Evolutionary conservation across 164 flowering plant genomes (phyloP).

Genomic region (Chloranthus sessilifolius): DNA sequence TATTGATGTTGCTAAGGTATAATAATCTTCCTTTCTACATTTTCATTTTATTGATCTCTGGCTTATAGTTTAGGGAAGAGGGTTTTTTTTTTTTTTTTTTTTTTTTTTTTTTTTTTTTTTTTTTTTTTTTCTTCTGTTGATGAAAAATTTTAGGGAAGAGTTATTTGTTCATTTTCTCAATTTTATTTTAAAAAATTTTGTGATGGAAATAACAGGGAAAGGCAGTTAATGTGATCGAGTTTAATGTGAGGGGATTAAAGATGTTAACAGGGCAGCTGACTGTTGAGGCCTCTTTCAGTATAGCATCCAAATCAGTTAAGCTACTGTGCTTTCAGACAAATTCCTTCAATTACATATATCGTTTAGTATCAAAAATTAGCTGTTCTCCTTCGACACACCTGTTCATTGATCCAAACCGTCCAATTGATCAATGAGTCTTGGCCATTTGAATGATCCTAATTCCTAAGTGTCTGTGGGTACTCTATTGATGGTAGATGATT

Average conservation of each 20-base stretch:
- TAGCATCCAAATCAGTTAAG: constrained; percentile 27
- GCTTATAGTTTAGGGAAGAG: no score
- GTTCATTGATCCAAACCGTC: no score
- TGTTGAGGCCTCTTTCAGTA: constrained; percentile 26
- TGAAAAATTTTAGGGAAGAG: no score
- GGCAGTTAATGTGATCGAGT: constrained; percentile 46
- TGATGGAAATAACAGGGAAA: constrained; percentile 67
- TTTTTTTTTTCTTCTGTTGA: no score
- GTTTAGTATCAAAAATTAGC: no score
- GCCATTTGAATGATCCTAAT: no score
- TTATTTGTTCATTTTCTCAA: neutral
- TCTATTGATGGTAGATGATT: no score
- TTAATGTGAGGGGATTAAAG: constrained; percentile 26
- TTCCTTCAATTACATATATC: no score
- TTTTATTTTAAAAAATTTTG: constrained; percentile 5
- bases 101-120: constrained; percentile 1
- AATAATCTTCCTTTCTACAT: neutral
- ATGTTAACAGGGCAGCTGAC: constrained; percentile 27
- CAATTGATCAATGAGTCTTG: no score
- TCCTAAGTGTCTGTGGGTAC: no score
- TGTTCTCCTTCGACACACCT: no score
- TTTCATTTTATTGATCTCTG: neutral
- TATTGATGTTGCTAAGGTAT: constrained; percentile 68
- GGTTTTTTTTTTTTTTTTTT: neutral
- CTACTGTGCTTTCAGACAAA: neutral